A percentile compares a stretch with the other conserved stretches of the same genome.
Conservation (phyloP, 2,329 filamentous ascomycete species). For the Fusarium lateritium region DNA sequence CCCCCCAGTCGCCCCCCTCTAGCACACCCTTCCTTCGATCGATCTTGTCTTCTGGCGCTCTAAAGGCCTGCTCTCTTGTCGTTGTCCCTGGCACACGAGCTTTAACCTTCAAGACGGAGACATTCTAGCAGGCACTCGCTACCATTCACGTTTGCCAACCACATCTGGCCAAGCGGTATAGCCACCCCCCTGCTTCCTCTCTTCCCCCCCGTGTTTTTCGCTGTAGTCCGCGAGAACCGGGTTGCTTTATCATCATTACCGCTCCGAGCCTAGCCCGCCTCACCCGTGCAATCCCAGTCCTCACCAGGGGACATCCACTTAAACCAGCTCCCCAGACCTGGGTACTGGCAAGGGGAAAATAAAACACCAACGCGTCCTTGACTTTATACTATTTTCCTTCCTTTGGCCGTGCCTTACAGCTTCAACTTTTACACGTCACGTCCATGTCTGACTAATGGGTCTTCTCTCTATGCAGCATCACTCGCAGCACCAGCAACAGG, state of each 20-base stretch:
- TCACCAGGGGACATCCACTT: slow-evolving; percentile 57
- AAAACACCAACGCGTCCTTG: slow-evolving; percentile 66
- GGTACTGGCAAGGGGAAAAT: slow-evolving; percentile 63
- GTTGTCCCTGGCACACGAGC: slow-evolving; percentile 42
- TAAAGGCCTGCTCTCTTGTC: slow-evolving; percentile 44
- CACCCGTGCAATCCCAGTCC: slow-evolving; percentile 66
- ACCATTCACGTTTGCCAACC: slow-evolving; percentile 33
- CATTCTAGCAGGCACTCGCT: slow-evolving; percentile 32
- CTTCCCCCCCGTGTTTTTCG: slow-evolving; percentile 45
- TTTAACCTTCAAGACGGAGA: slow-evolving; percentile 36
- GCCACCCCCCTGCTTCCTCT: slow-evolving; percentile 46
- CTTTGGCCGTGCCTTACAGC: slow-evolving; percentile 50
- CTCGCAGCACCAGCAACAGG: slow-evolving; percentile 80
- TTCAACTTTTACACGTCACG: slow-evolving; percentile 50
- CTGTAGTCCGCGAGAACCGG: slow-evolving; percentile 52
- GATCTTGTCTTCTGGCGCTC: slow-evolving; percentile 49
- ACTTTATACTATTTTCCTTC: slow-evolving; percentile 58
- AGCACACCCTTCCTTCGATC: slow-evolving; percentile 51
- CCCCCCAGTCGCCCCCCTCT: slow-evolving; percentile 50
- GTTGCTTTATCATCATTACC: slow-evolving; percentile 58
- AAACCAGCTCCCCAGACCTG: slow-evolving; percentile 61
- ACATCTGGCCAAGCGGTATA: slow-evolving; percentile 51
- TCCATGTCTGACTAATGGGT: slow-evolving; percentile 68
- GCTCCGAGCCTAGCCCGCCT: slow-evolving; percentile 64
- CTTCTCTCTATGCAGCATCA: slow-evolving; percentile 80